Evolutionary conservation across 1,284 basidiomycete genomes (phyloP).

Genomic region (Trichosporon ovoides): DNA sequence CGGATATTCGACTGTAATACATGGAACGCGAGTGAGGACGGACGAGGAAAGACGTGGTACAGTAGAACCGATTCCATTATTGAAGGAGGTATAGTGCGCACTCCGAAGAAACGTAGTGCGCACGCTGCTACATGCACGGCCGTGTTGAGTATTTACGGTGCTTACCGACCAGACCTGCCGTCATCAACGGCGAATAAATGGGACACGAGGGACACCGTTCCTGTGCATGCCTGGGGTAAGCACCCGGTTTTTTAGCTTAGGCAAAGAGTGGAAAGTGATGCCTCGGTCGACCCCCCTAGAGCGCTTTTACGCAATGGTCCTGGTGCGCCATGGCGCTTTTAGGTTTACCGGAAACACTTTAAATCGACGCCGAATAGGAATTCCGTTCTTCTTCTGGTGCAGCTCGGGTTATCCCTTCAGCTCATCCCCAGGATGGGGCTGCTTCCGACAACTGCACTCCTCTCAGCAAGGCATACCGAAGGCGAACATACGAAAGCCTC

Average conservation of each 20-base stretch:
- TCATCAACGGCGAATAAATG: neutral
- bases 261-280: no score
- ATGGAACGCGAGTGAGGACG: no score
- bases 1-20: no score
- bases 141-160: no score
- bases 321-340: neutral
- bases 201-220: neutral
- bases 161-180: neutral
- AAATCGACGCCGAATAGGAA: neutral
- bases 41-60: no score
- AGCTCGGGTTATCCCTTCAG: neutral
- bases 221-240: neutral
- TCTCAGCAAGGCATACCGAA: no score
- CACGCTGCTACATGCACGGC: neutral
- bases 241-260: neutral
- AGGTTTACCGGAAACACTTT: conserved; percentile 3
- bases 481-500: no score
- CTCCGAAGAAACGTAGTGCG: no score
- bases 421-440: neutral
- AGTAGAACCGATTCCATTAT: no score
- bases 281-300: no score
- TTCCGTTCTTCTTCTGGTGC: neutral
- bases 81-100: neutral
- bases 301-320: no score
- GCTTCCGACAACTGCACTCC: no score